phyloP scores from a whole-genome alignment of 1,284 basidiomycete species.

The Marasmius tenuissimus region DNA sequence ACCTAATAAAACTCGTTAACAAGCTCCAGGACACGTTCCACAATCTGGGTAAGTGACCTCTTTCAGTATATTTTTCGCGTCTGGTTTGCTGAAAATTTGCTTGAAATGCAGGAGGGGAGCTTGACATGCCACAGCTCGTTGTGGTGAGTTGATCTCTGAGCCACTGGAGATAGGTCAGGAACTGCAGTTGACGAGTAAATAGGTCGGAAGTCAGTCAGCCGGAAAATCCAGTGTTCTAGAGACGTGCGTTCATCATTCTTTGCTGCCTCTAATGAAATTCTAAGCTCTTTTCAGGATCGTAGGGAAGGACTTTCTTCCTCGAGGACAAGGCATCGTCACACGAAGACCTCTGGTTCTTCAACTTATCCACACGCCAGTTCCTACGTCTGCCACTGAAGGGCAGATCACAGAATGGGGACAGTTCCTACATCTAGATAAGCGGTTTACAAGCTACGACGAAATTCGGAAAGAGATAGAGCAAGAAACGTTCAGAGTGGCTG shows the following conservation, averaged over 20 bases:
- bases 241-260: conserved; percentile 55
- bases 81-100: conserved; percentile 11
- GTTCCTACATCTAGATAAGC: conserved; percentile 95
- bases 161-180: background rate
- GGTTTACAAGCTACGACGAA: conserved; percentile 94
- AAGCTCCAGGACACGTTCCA: conserved; percentile 90
- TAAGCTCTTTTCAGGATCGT: conserved; percentile 67
- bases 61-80: conserved; percentile 4
- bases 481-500: conserved; percentile 96
- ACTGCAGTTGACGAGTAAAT: conserved; percentile 5
- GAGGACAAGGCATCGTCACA: conserved; percentile 93
- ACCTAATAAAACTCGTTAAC: conserved; percentile 95
- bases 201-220: conserved; percentile 86
- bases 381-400: conserved; percentile 42
- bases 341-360: conserved; percentile 93
- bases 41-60: conserved; percentile 64
- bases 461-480: conserved; percentile 97
- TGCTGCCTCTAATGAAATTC: conserved; percentile 12
- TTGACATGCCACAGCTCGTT: conserved; percentile 84
- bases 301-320: conserved; percentile 93
- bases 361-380: conserved; percentile 84
- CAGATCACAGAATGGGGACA: conserved; percentile 88
- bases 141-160: conserved; percentile 52
- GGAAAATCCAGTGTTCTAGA: conserved; percentile 87
- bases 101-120: conserved; percentile 64